These are phyloP conservation scores for Wallacemonas collosoma DNA, from an alignment of 208 protist species.

Conservation along the genomic window DNA sequence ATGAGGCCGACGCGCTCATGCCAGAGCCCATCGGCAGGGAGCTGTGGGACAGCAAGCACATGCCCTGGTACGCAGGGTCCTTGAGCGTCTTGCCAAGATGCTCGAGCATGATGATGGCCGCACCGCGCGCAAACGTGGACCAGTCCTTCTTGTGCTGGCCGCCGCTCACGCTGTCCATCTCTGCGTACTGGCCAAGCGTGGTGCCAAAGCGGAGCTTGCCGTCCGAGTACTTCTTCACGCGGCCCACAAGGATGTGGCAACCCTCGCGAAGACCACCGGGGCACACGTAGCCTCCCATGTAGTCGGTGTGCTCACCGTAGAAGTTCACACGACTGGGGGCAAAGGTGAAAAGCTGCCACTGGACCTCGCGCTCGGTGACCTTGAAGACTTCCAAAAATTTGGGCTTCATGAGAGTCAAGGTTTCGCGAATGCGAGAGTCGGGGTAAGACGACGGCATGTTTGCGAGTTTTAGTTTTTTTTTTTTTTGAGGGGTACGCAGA, in stretches of 20 bases:
- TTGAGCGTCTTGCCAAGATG: conserved; percentile 40
- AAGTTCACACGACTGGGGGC: conserved; percentile 83
- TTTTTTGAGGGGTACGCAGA: background rate
- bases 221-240: conserved; percentile 37
- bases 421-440: conserved; percentile 40
- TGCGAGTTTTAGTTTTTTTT: background rate
- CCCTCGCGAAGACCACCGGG: conserved; percentile 52
- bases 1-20: conserved; percentile 74
- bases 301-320: conserved; percentile 88
- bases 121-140: conserved; percentile 47
- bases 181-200: conserved; percentile 37
- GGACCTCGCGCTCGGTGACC: conserved; percentile 34
- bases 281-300: conserved; percentile 74
- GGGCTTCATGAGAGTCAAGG: conserved; percentile 47
- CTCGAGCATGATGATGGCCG: conserved; percentile 40
- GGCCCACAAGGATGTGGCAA: conserved; percentile 55
- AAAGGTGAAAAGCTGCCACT: conserved; percentile 59
- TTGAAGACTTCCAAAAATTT: conserved; percentile 63
- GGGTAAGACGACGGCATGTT: conserved; percentile 40
- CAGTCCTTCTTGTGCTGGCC: conserved; percentile 48
- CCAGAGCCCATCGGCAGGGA: conserved; percentile 75
- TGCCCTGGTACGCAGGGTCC: conserved; percentile 43
- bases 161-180: conserved; percentile 33
- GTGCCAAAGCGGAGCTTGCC: conserved; percentile 50
- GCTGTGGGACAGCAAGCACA: conserved; percentile 57